Evolutionary conservation across 2,329 filamentous ascomycete species (phyloP).

Genomic region (Chrysosphaeria jannelii): DNA sequence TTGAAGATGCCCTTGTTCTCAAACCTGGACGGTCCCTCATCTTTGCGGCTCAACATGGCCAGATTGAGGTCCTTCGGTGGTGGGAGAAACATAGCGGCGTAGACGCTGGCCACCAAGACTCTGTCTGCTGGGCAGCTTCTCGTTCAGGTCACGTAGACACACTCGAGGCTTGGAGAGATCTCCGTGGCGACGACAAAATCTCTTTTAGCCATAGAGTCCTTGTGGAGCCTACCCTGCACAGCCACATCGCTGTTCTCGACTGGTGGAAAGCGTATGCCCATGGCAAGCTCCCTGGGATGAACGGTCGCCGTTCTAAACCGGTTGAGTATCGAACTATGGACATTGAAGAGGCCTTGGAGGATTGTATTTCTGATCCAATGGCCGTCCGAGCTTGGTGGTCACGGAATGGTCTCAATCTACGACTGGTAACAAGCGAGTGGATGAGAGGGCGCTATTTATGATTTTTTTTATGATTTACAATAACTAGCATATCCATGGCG

Average conservation of each 20-base stretch:
- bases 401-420: slow-evolving; percentile 50
- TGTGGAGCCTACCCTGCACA: slow-evolving; percentile 64
- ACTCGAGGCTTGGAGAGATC: slow-evolving; percentile 51
- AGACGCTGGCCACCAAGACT: slow-evolving; percentile 49
- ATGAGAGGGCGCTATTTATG: slow-evolving; percentile 51
- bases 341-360: slow-evolving; percentile 81
- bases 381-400: slow-evolving; percentile 70
- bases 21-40: slow-evolving; percentile 66
- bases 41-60: slow-evolving; percentile 58
- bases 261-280: slow-evolving; percentile 61
- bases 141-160: slow-evolving; percentile 63
- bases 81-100: slow-evolving; percentile 68
- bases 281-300: slow-evolving; percentile 21
- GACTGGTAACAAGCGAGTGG: slow-evolving; percentile 65
- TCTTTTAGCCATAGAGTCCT: slow-evolving; percentile 16
- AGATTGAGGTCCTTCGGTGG: slow-evolving; percentile 51
- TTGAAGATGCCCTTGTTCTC: slow-evolving; percentile 16
- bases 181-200: slow-evolving; percentile 28
- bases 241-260: slow-evolving; percentile 56
- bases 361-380: slow-evolving; percentile 42
- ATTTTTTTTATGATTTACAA: no score
- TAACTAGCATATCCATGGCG: no score
- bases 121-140: slow-evolving; percentile 57
- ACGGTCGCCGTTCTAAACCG: slow-evolving; percentile 18
- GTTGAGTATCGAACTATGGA: slow-evolving; percentile 90